Base-by-base conservation (phyloP, 139 green algal species). In the Ostreobium quekettii region DNA sequence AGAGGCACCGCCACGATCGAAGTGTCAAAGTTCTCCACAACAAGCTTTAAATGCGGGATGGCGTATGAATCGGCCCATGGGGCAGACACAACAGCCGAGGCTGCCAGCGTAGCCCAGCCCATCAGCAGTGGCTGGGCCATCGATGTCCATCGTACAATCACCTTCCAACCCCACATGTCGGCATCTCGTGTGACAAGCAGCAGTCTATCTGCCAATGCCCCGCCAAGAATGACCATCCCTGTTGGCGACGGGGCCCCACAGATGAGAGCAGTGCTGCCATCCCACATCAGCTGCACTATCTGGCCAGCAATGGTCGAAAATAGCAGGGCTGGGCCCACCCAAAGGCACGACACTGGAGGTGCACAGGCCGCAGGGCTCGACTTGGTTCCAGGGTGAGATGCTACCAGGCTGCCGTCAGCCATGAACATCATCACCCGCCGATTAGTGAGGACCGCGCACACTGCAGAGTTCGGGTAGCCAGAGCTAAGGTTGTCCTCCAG, bases 161-260 rank as follows among this genome's bases (percentile, higher is more conserved):
- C 36, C 26, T 68, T 36, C 61, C 61, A 68, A 5, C 37, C 30
- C 36, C 36, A 5, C 5, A 38, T 47, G 8, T 68, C 61, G 8
- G 35, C 15, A 15, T 68, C 61, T 29, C 61, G 35, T 24, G 30
- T 36, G 3, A 68, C 22, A 29, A 68, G 53, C 35, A 68, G 36
- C 22, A 68, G 49, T 4, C 61, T 33, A 29, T 68, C 61, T n/a
- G 61, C 61, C n/a, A 68, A 53, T 26, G 36, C 61, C 26, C 37
- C 36, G 8, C 22, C 35, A 35, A 68, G 61, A n/a, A 68, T 5
- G 7, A 36, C 35, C 31, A 7, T 57, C 35, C 61, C 61, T 35
- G 61, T 68, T 3, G 61, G 49, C 3, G 61, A 68, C 53, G 61
- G 61, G 7, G 61, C 61, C 22, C 61, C 61, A 53, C 61, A 68